Base-by-base conservation (phyloP, 352 stramenopile genomes). In the Pythium aquatile region DNA sequence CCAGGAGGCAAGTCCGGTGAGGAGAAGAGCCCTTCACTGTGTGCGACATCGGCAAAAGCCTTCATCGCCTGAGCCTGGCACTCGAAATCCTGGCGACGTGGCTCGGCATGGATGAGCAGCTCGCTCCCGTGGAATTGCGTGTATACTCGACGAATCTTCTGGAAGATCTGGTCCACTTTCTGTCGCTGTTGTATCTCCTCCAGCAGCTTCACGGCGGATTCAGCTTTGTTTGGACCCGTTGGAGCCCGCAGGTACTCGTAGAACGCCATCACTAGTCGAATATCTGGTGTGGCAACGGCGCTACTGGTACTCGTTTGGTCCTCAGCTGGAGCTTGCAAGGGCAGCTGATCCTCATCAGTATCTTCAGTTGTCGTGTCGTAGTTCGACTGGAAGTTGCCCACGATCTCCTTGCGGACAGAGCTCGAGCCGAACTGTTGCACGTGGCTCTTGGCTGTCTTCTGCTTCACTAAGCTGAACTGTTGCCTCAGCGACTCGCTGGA, bases 341-440 rank as follows among this genome's bases (percentile, higher is more conserved):
- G 17, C 24, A 16, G 52, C 48, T 58, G 24, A 3, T 67, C 5
- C 4, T 29, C 26, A 44, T 3, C 1, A 17, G 6, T n/a, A 8
- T 29, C 26, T 26, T 16, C 39, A 37, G n/a, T 16, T 26, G 44
- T 77, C 65, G 70, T 10, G n/a, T 96, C 87, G 56, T 88, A 89
- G 9, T 79, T 91, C 14, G 82, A 91, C 64, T 92, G 77, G 56
- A 91, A 96, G 55, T 96, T 89, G n/a, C 83, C 87, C 20, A 94
- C 83, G 37, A 92, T 93, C 58, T 94, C 85, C 37, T 83, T 76
- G 20, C 69, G 73, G 8, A 96, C 73, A 1, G 61, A 69, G 17
- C 55, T 70, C 35, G 72, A 78, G 5, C 87, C 87, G 48, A 92
- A 92, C 51, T 79, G 70, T 26, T 89, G 71, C 44, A 95, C 88